Conservation (phyloP, 2,329 filamentous ascomycete genomes). For the Penicillium sp. region DNA sequence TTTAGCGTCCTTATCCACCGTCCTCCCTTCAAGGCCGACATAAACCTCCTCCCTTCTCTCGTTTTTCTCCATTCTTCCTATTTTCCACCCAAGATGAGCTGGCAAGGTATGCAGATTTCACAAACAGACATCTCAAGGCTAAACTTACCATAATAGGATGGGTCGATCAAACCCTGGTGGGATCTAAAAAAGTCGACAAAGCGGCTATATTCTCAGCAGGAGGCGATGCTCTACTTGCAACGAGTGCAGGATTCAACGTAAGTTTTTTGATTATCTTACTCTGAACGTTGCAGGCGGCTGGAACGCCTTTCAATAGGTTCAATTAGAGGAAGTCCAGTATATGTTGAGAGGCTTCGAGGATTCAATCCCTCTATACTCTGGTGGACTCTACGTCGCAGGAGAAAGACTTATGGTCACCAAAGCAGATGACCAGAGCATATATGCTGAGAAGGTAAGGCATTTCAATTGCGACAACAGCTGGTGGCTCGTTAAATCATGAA, state of each 20-base stretch:
- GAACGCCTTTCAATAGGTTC: not conserved
- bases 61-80: too few relatives aligned
- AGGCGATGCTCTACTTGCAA: not conserved
- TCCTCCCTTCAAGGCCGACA: too few relatives aligned
- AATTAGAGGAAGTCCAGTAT: not conserved
- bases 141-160: not conserved
- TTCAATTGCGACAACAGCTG: not conserved
- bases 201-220: not conserved
- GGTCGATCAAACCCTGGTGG: not conserved
- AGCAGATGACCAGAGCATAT: not conserved
- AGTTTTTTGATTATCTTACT: not conserved
- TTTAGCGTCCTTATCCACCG: too few relatives aligned
- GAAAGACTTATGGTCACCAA: not conserved
- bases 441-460: not conserved
- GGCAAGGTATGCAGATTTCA: not conserved
- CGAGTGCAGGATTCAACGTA: not conserved
- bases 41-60: too few relatives aligned
- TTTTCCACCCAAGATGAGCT: not conserved
- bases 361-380: not conserved
- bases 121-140: not conserved
- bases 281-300: not conserved
- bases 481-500: not conserved
- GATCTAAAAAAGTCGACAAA: not conserved
- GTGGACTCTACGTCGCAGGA: not conserved
- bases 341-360: not conserved